Evolutionary conservation across 495 filamentous ascomycete genomes (phyloP).

Genomic region (Aspergillus cavernicola): DNA sequence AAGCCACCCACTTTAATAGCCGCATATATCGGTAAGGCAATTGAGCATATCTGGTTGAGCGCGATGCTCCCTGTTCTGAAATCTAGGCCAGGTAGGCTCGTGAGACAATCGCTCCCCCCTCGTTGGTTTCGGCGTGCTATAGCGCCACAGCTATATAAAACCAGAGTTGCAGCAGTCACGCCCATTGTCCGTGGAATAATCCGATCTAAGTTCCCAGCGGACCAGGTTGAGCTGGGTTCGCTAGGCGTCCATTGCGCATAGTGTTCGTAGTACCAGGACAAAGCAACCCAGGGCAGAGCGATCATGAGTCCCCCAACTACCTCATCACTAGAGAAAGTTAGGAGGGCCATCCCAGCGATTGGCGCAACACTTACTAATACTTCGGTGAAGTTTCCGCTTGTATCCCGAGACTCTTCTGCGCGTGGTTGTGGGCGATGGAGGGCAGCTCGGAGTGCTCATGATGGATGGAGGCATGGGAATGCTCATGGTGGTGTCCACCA

Average conservation of each 20-base stretch:
- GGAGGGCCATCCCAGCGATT: neutral
- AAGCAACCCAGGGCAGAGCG: slow-evolving; percentile 37
- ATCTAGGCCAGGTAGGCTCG: slow-evolving; percentile 20
- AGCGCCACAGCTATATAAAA: slow-evolving; percentile 29
- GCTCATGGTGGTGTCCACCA: slow-evolving; percentile 28
- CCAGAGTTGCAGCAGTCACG: slow-evolving; percentile 21
- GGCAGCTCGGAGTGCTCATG: slow-evolving; percentile 25
- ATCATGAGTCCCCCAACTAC: slow-evolving; percentile 29
- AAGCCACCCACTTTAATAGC: slow-evolving; percentile 53
- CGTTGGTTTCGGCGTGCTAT: slow-evolving; percentile 15
- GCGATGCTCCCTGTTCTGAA: slow-evolving; percentile 13
- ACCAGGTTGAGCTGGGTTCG: slow-evolving; percentile 2
- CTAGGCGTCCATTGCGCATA: slow-evolving; percentile 20
- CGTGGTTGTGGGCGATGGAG: slow-evolving; percentile 34
- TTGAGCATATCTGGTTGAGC: slow-evolving; percentile 26
- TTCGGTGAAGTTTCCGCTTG: slow-evolving; percentile 2
- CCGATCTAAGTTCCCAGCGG: slow-evolving; percentile 8
- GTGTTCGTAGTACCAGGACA: slow-evolving; percentile 40
- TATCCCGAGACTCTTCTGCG: neutral
- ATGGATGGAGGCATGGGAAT: slow-evolving; percentile 23
- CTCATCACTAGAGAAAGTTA: slow-evolving; percentile 29
- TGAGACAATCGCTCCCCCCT: slow-evolving; percentile 4
- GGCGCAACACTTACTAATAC: slow-evolving; percentile 9
- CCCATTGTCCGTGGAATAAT: slow-evolving; percentile 9
- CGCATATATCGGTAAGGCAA: slow-evolving; percentile 56